Conservation (phyloP, 1,284 basidiomycete genomes). For the Mycosarcoma mackinlayi region DNA sequence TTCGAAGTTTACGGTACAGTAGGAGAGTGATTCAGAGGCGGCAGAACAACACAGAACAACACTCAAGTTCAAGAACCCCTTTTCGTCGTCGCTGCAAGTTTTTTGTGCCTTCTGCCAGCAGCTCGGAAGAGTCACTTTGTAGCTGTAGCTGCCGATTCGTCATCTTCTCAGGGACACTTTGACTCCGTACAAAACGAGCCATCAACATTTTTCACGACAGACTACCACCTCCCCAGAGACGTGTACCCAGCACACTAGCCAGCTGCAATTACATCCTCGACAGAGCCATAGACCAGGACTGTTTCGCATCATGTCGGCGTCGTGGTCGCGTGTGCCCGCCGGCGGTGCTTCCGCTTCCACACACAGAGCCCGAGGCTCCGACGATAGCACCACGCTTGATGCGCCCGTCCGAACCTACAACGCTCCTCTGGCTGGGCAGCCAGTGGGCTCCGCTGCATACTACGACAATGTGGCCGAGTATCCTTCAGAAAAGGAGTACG, state of each 20-base stretch:
- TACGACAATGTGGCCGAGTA: slow-evolving; percentile 33
- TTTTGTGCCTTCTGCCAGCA: too few species aligned
- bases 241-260: background rate
- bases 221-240: background rate
- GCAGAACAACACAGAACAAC: slow-evolving; percentile 2
- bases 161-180: too few species aligned
- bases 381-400: slow-evolving; percentile 30
- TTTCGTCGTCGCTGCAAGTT: too few species aligned
- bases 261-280: background rate
- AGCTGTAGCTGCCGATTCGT: too few species aligned
- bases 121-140: too few species aligned
- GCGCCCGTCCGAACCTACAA: slow-evolving; percentile 29
- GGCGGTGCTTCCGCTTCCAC: slow-evolving; percentile 6
- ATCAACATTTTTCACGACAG: background rate
- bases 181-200: too few species aligned
- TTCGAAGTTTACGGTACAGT: too few species aligned
- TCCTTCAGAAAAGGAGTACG: slow-evolving; percentile 40
- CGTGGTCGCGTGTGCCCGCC: slow-evolving; percentile 43
- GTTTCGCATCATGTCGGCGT: slow-evolving; percentile 33
- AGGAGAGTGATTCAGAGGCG: too few species aligned
- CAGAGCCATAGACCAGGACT: background rate
- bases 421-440: slow-evolving; percentile 34
- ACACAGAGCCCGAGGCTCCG: slow-evolving; percentile 9
- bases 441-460: slow-evolving; percentile 24
- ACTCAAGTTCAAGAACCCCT: too few species aligned